These are phyloP conservation scores for Leccinellum luteum DNA, from an alignment of 768 basidiomycete genomes.

Conservation along the genomic window DNA sequence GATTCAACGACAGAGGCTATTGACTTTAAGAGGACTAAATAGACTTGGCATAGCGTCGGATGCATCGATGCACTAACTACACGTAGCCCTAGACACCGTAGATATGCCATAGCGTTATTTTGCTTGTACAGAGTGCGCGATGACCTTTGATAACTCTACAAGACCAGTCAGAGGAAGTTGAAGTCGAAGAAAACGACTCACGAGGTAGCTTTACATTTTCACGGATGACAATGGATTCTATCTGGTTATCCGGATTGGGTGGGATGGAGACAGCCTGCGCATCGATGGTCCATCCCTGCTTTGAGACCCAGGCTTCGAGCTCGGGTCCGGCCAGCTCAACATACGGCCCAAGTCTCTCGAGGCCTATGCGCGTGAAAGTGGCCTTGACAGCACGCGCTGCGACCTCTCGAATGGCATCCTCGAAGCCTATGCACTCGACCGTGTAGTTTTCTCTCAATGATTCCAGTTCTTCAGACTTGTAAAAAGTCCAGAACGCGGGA, in stretches of 20 bases:
- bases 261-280: constrained; percentile 65
- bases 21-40: background rate
- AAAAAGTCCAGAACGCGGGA: constrained; percentile 80
- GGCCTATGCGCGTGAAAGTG: constrained; percentile 71
- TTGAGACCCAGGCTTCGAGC: constrained; percentile 56
- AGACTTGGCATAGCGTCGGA: background rate
- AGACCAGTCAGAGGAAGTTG: background rate
- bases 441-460: constrained; percentile 83
- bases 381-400: constrained; percentile 74
- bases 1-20: background rate
- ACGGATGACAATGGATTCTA: constrained; percentile 80
- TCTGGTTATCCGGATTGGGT: constrained; percentile 84
- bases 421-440: constrained; percentile 79
- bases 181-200: constrained; percentile 38
- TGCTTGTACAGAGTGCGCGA: constrained; percentile 64
- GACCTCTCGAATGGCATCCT: constrained; percentile 77
- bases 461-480: constrained; percentile 68
- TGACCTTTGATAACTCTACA: constrained; percentile 74
- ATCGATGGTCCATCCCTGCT: constrained; percentile 67
- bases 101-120: constrained; percentile 30
- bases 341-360: constrained; percentile 67
- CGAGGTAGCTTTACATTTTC: constrained; percentile 80
- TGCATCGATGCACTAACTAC: background rate
- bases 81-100: background rate
- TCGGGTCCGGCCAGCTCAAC: constrained; percentile 64